These are phyloP conservation scores for Pyrenula massariospora DNA, from an alignment of 495 filamentous ascomycete genomes.

Conservation along the genomic window DNA sequence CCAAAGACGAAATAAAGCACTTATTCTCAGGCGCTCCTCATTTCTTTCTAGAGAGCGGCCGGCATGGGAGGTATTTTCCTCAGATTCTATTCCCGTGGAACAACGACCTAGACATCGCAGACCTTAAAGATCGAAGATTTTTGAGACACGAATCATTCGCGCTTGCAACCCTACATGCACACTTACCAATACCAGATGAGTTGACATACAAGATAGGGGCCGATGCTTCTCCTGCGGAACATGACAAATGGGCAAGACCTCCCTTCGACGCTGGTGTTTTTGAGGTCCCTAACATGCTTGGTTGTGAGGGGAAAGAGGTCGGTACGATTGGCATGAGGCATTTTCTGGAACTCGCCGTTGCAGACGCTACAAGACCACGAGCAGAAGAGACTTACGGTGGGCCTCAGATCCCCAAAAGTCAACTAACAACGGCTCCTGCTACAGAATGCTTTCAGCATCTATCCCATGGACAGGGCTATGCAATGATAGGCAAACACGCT, in stretches of 20 bases:
- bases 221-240: neutral
- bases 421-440: slow-evolving; percentile 18
- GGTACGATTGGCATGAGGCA: slow-evolving; percentile 67
- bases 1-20: slow-evolving; percentile 49
- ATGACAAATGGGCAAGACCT: slow-evolving; percentile 11
- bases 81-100: slow-evolving; percentile 62
- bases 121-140: slow-evolving; percentile 45
- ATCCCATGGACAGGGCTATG: slow-evolving; percentile 20
- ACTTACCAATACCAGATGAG: slow-evolving; percentile 28
- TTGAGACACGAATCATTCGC: slow-evolving; percentile 35
- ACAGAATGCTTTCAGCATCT: slow-evolving; percentile 25
- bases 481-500: slow-evolving; percentile 21
- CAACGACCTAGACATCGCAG: slow-evolving; percentile 45
- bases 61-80: slow-evolving; percentile 45
- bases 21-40: slow-evolving; percentile 71
- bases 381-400: slow-evolving; percentile 14
- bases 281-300: slow-evolving; percentile 65
- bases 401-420: slow-evolving; percentile 16
- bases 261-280: slow-evolving; percentile 46
- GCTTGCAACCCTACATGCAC: slow-evolving; percentile 31
- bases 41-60: slow-evolving; percentile 43
- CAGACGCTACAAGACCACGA: slow-evolving; percentile 43
- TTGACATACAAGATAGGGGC: neutral
- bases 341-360: slow-evolving; percentile 55
- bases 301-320: slow-evolving; percentile 57